Conservation (phyloP, 2,329 filamentous ascomycete genomes). For the Gnomoniopsis smithogilvyi region DNA sequence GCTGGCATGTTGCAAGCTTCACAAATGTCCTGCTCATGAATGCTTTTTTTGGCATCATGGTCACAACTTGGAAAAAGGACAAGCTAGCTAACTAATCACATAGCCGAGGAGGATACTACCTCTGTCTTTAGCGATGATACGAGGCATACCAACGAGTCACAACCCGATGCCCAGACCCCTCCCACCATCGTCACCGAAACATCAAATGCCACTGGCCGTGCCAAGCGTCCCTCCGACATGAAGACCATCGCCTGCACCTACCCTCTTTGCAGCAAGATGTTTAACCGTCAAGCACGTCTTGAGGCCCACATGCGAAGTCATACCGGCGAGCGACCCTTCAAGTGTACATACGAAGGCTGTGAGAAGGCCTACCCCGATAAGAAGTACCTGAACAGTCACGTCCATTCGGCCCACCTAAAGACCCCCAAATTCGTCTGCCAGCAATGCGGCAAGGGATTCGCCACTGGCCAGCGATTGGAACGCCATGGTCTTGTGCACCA, state of each 20-base stretch:
- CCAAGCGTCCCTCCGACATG: slow-evolving; percentile 63
- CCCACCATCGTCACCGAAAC: slow-evolving; percentile 2
- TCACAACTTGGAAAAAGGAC: background rate
- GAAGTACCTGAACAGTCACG: slow-evolving; percentile 81
- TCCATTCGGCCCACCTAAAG: slow-evolving; percentile 75
- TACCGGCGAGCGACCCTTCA: slow-evolving; percentile 77
- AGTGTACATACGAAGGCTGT: slow-evolving; percentile 67
- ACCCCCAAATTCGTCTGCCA: slow-evolving; percentile 69
- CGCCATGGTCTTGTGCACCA: slow-evolving; percentile 77
- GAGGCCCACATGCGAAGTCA: slow-evolving; percentile 79
- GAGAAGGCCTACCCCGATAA: slow-evolving; percentile 82
- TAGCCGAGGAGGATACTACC: slow-evolving; percentile 8
- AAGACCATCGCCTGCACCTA: slow-evolving; percentile 78
- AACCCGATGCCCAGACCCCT: slow-evolving; percentile 5
- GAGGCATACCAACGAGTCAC: background rate
- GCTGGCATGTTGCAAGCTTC: no score
- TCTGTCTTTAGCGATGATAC: background rate
- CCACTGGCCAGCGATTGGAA: slow-evolving; percentile 73
- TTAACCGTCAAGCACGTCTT: slow-evolving; percentile 75
- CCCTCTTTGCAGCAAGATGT: slow-evolving; percentile 73
- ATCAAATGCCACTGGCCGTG: slow-evolving; percentile 15
- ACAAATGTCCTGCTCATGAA: no score
- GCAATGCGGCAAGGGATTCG: slow-evolving; percentile 76
- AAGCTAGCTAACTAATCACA: slow-evolving; percentile 1
- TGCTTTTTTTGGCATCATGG: no score